Base-by-base conservation (phyloP, 768 basidiomycete genomes). In the Neoboletus subvelutipes region DNA sequence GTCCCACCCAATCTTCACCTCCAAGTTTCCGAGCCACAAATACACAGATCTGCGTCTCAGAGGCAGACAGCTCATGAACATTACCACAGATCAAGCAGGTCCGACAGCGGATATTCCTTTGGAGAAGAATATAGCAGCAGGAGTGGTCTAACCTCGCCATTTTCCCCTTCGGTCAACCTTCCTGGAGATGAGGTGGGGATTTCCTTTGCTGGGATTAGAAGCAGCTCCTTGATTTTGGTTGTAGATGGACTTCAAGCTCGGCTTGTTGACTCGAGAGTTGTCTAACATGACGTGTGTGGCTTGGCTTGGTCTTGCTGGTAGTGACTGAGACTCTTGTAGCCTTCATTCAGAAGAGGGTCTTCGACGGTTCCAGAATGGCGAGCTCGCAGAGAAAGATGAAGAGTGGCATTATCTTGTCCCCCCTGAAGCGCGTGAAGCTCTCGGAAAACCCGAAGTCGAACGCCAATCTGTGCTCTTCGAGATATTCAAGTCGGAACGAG, bases 401-500 rank as follows among this genome's bases (percentile, higher is more conserved):
- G 90, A 90, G 48, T 98, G 95, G 96, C 79, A 89, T 64, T 76
- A 80, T 31, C 82, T 94, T 9, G 88, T 95, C 2, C 86, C 92
- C 1, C 64, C 75, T n/a, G 83, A 83, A 63, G 84, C 93, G 0
- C 77, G 81, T 17, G 84, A 87, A 29, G 82, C 85, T 1, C 73
- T 98, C 3, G 85, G 87, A 26, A 84, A 86, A 67, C 71, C 82
- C 49, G 94, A 97, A 69, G 86, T 94, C 22, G 83, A 88, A 56
- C 81, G 94, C 45, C 94, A 98, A 70, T 90, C 85, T 26, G 83
- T 86, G 39, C 80, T 99, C 7, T 95, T 94, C 63, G 95, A 98
- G 69, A 74, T 96, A 24, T 86, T 98, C 72, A 88, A 92, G 70
- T 86, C 88, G 0, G 97, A 99, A 74, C 80, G 86, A 59, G 88